These are phyloP conservation scores for Starmera dryadoides DNA, from an alignment of 805 yeast species.

Conservation along the genomic window DNA sequence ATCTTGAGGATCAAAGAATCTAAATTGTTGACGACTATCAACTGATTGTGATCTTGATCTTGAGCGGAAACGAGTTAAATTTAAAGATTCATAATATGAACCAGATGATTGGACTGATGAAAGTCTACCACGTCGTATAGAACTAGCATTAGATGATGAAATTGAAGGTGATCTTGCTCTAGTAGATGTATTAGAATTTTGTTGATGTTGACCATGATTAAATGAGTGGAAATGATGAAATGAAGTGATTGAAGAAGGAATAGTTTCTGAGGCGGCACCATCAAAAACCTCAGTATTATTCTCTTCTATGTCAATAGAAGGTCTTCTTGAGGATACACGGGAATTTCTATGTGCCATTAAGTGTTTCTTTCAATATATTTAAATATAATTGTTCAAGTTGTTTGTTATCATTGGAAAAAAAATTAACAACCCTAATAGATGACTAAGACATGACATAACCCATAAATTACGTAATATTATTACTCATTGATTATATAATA, in stretches of 20 bases:
- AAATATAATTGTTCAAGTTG: background rate
- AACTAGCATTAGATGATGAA: constrained; percentile 18
- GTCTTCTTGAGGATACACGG: no score
- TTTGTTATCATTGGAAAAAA: background rate
- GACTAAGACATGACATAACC: no score
- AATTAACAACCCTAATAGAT: no score
- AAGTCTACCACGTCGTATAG: constrained; percentile 19
- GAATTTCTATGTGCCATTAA: no score
- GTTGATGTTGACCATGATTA: constrained; percentile 11
- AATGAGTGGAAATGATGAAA: constrained; percentile 65
- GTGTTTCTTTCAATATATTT: no score
- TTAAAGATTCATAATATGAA: constrained; percentile 6
- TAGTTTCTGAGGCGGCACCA: constrained; percentile 69
- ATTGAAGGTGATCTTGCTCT: constrained; percentile 1
- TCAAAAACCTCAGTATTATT: constrained; percentile 66
- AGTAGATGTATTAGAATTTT: no score
- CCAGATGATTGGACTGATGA: background rate
- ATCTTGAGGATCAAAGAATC: constrained; percentile 77
- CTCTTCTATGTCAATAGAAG: constrained; percentile 34
- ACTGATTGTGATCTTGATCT: constrained; percentile 27
- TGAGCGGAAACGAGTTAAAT: constrained; percentile 22
- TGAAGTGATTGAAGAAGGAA: constrained; percentile 72
- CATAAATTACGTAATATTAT: no score
- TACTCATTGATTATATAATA: no score
- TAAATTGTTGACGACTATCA: constrained; percentile 42